Evolutionary conservation across 2,329 filamentous ascomycete species (phyloP), one percentile per base, ranked within the genome.

Genomic region (Mycosphaerella sp.): DNA sequence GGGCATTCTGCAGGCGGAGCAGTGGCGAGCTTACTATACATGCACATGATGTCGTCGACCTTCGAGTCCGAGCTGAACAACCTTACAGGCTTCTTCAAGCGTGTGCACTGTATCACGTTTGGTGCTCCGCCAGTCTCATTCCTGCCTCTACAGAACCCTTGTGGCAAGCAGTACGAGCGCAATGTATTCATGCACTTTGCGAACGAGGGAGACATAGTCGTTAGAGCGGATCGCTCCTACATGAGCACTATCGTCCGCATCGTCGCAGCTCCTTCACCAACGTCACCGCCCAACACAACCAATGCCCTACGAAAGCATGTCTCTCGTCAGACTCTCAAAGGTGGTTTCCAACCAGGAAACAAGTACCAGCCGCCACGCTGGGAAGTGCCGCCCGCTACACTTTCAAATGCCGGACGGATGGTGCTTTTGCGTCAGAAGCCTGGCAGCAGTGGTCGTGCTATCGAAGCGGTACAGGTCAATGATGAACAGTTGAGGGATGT

Each of bases 1-100:
- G 89, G 89, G 0, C 89, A 95, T 64, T 89, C 85, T 1, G 89
- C 89, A 0, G 89, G 89, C 13, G 89, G 89, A 2, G 89, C 89
- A 0, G 83, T 95, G 1, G 89, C 89, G 0, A 79, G 84, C 2
- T 73, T 95, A 9, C 74, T 95, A 0, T 95, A 89, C 68, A 78
- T 79, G 32, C 89, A 95, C 68, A 91, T 95, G 84, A 77, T 91
- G 35, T 74, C 81, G 2, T 75, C 72, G 2, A 78, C 75, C 1
- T 68, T 84, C 2, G 67, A 74, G 37, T 88, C 84, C 6, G 85
- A 91, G 63, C 79, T 95, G 39, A 87, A 78, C 54, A 67, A 73
- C 28, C 76, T 94, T 4, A 82, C 85, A 0, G 76, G 76, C 1
- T 83, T 70, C 68, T 93, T 95, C 71, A 85, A 84, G 63, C 77